Base-by-base conservation (phyloP, 2,329 filamentous ascomycete genomes). In the Lecanicillium sp. region DNA sequence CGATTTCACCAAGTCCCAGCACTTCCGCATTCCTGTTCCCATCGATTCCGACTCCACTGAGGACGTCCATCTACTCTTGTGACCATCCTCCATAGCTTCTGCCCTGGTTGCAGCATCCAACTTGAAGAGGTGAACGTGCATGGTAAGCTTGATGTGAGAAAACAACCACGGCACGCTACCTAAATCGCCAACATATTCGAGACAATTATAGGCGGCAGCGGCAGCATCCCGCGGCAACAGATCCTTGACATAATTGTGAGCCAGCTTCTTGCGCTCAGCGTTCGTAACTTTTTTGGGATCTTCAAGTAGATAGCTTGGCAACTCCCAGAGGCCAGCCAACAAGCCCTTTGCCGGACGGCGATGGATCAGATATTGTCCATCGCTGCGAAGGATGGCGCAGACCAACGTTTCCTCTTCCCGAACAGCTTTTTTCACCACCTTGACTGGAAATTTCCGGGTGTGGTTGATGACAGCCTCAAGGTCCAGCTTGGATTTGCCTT, bases 11-110 rank as follows among this genome's bases (percentile, higher is more conserved):
- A 75, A 52, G 3, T 62, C 53, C 72, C 72, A 77, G 50, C 73
- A 77, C 48, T 73, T 75, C 28, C 68, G 62, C 72, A 77, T 77
- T 0, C 73, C 73, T 0, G 72, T 76, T 0, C 73, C 72, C 72
- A 77, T 77, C 0, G 71, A 72, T 49, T 72, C 69, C 2, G 48
- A 50, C 3, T 74, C 71, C 1, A 73, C 57, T 7, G 61, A 57
- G 3, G 54, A 49, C 1, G 53, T 53, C 17, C 60, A 58, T 2
- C 61, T 59, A 9, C 17, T 22, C 62, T 69, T 71, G 6, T 28
- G 30, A 2, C 37, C 38, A 0, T 22, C 33, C 5, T 31, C 29
- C 1, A 29, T 39, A 2, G 32, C 44, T 1, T 22, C 33, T 1
- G 28, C 5, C 13, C 50, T 49, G 11, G 22, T 11, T 6, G 22